Evolutionary conservation across 2,329 filamentous ascomycete genomes (phyloP).

Genomic region (Fusarium armeniacum): DNA sequence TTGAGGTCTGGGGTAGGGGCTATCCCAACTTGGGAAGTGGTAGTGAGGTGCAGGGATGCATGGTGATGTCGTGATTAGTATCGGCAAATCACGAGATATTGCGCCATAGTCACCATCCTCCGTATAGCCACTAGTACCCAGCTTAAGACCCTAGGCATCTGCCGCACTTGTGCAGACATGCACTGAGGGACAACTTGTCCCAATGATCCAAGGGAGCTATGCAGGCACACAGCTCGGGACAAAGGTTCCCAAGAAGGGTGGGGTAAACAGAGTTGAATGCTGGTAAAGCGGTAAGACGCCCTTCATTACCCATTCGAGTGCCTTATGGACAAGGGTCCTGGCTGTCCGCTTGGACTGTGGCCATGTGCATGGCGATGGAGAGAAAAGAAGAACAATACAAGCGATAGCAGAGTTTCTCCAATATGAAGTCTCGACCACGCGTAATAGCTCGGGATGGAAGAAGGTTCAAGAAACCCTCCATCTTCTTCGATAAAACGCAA

Average conservation of each 20-base stretch:
- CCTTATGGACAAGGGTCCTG: constrained; percentile 29
- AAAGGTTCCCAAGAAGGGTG: constrained; percentile 36
- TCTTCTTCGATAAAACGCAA: constrained; percentile 4
- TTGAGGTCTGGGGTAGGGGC: constrained; percentile 42
- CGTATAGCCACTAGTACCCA: constrained; percentile 51
- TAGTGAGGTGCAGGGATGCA: constrained; percentile 43
- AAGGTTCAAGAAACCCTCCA: constrained; percentile 6
- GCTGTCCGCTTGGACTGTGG: constrained; percentile 44
- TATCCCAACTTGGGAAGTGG: constrained; percentile 49
- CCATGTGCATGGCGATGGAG: constrained; percentile 23
- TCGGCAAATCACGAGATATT: constrained; percentile 70
- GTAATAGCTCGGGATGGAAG: neutral
- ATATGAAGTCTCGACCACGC: constrained; percentile 2
- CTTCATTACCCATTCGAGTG: constrained; percentile 31
- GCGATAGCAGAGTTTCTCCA: constrained; percentile 16
- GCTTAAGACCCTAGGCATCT: constrained; percentile 30
- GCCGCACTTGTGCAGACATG: constrained; percentile 45
- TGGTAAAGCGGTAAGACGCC: constrained; percentile 30
- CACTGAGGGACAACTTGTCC: constrained; percentile 44
- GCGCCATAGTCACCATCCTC: constrained; percentile 68
- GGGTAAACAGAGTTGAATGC: constrained; percentile 23
- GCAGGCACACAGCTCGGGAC: constrained; percentile 33
- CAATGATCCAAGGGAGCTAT: constrained; percentile 35
- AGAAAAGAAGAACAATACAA: constrained; percentile 9
- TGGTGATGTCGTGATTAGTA: constrained; percentile 49